These are phyloP conservation scores for Scolecobasidium constrictum DNA, from an alignment of 2,329 filamentous ascomycete genomes.

Conservation along the genomic window DNA sequence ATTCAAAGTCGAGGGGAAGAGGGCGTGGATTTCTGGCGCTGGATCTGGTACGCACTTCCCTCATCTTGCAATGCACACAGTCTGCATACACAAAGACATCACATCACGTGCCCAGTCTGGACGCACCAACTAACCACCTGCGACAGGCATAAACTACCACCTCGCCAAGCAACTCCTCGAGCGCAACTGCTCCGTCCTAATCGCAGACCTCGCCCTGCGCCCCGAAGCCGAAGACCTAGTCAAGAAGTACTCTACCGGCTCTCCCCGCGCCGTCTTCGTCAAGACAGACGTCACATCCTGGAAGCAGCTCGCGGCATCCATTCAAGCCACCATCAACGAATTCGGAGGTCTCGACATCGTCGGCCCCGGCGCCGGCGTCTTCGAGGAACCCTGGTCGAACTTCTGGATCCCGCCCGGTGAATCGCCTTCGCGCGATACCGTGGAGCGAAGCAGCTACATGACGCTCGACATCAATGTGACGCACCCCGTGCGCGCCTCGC, in stretches of 20 bases:
- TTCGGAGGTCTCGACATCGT: slow-evolving; percentile 33
- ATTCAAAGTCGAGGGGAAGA: slow-evolving; percentile 32
- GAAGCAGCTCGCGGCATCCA: slow-evolving; percentile 22
- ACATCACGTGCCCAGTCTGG: too few species aligned
- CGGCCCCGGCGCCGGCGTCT: slow-evolving; percentile 38
- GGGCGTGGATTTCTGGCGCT: slow-evolving; percentile 37
- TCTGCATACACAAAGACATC: too few species aligned
- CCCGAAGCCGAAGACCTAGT: slow-evolving; percentile 35
- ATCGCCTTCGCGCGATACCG: slow-evolving; percentile 20
- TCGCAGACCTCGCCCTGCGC: slow-evolving; percentile 36
- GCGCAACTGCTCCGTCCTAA: slow-evolving; percentile 34
- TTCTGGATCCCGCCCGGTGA: slow-evolving; percentile 38
- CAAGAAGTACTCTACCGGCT: slow-evolving; percentile 19
- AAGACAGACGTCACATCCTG: slow-evolving; percentile 32
- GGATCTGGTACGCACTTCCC: slow-evolving; percentile 23
- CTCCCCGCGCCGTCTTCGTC: slow-evolving; percentile 29
- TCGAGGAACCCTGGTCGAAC: slow-evolving; percentile 36
- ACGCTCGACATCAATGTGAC: slow-evolving; percentile 36
- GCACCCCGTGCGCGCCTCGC: slow-evolving; percentile 36
- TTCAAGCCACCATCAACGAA: slow-evolving; percentile 17
- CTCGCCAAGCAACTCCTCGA: slow-evolving; percentile 35
- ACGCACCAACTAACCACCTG: too few species aligned
- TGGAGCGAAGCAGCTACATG: slow-evolving; percentile 21
- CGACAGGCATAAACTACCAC: slow-evolving; percentile 36
- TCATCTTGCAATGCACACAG: too few species aligned